These are phyloP conservation scores for Mucor plumbeus DNA, from an alignment of 371 early-diverging fungal genomes.

Conservation along the genomic window DNA sequence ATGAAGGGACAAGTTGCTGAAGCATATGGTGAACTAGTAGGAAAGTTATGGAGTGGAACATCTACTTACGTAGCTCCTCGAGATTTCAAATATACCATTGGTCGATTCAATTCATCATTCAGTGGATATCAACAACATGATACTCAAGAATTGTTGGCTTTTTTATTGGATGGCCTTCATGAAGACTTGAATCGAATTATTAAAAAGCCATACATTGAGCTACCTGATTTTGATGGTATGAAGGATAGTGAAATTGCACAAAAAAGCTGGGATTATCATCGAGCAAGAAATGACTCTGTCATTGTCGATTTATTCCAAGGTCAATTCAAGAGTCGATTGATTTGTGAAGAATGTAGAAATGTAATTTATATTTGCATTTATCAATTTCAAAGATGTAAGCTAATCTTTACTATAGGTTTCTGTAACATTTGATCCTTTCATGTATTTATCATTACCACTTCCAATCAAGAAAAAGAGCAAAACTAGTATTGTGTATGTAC, in stretches of 20 bases:
- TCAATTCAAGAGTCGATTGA: constrained; percentile 76
- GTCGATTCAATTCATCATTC: constrained; percentile 70
- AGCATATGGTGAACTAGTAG: constrained; percentile 66
- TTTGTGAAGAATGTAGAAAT: constrained; percentile 72
- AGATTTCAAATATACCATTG: constrained; percentile 71
- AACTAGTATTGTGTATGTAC: constrained; percentile 59
- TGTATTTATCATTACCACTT: constrained; percentile 70
- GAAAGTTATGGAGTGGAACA: constrained; percentile 64
- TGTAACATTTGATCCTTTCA: constrained; percentile 77
- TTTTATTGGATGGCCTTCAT: constrained; percentile 69
- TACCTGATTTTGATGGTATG: constrained; percentile 73
- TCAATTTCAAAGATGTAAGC: neutral
- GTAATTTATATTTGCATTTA: constrained; percentile 14
- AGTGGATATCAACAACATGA: constrained; percentile 80
- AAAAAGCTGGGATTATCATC: constrained; percentile 66
- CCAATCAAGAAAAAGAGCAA: constrained; percentile 59
- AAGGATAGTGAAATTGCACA: constrained; percentile 65
- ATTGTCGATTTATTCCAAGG: constrained; percentile 87
- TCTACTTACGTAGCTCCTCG: constrained; percentile 61
- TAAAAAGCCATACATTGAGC: constrained; percentile 78
- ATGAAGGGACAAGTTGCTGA: constrained; percentile 67
- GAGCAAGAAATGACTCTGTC: constrained; percentile 70
- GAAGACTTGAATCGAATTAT: constrained; percentile 74
- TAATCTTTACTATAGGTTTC: constrained; percentile 40
- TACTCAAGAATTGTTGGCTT: constrained; percentile 68